Evolutionary conservation across 345 rosid species (phyloP), one percentile per base, ranked within the genome.

Genomic region (Hibiscus mutabilis): DNA sequence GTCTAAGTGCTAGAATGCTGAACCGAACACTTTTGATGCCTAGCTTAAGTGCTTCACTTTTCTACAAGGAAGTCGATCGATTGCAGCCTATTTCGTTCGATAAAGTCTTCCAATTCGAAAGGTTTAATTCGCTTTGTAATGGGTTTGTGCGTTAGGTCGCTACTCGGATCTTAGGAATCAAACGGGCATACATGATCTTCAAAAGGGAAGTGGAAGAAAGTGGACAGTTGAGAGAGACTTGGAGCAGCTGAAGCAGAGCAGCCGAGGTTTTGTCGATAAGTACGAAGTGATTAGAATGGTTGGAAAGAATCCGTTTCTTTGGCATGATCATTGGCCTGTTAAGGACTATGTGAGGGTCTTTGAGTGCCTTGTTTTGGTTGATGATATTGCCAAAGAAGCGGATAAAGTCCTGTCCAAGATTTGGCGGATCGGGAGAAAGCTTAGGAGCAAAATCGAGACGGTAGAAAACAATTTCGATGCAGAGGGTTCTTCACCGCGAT

Each of bases 241-340:
- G 74, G 87, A 95, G 40, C 99, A 92, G 42, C 21, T 95, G 82
- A 84, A 66, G 68, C 72, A 85, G 31, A 75, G 77, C 16, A 65
- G 79, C 0, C 35, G 70, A 62, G 82, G 84, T 37, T 70, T 86
- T 0, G 69, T 76, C 24, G 90, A 95, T 83, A 80, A 73, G 57
- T 73, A 82, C 60, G 96, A 95, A 80, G 88, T 86, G 42, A 82
- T 92, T 61, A 86, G 88, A 47, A 72, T 95, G 21, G 81, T 76
- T 1, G 96, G 94, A 27, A 95, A 95, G 78, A 95, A 92, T 70
- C 96, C 99, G 0, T 95, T 95, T 79, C 69, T 95, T 78, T 95
- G 99, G 99, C 98, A 95, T 16, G 99, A 95, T 79, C 99, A 95
- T 75, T 95, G 99, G 99, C 90, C 98, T 0, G 90, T 92, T 18